Evolutionary conservation across 768 basidiomycete species (phyloP).

Genomic region (Tricholoma furcatifolium): DNA sequence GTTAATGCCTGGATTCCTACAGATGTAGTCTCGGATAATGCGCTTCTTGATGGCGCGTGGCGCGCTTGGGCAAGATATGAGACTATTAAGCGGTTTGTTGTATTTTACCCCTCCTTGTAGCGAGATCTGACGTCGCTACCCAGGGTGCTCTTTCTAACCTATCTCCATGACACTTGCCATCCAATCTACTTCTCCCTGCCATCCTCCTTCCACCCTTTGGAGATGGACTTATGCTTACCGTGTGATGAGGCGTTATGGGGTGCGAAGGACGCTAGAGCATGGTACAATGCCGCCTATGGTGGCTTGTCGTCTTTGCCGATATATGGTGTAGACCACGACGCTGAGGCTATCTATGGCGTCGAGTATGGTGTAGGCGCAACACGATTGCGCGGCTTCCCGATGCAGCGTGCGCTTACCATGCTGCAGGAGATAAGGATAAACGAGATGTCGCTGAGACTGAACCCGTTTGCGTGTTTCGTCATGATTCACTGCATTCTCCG

Average conservation of each 20-base stretch:
- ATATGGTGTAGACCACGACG: neutral
- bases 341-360: neutral
- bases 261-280: constrained; percentile 45
- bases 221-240: constrained; percentile 52
- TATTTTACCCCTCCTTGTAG: neutral
- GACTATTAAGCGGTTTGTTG: constrained; percentile 51
- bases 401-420: constrained; percentile 34
- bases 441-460: constrained; percentile 28
- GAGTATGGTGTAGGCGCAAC: constrained; percentile 30
- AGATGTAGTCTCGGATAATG: constrained; percentile 30
- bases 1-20: constrained; percentile 43
- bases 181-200: constrained; percentile 51
- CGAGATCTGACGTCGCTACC: constrained; percentile 12
- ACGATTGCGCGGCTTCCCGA: constrained; percentile 35
- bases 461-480: constrained; percentile 44
- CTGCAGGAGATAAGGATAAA: constrained; percentile 32
- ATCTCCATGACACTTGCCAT: constrained; percentile 57
- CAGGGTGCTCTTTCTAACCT: constrained; percentile 48
- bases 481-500: constrained; percentile 46
- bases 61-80: constrained; percentile 57
- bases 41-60: constrained; percentile 46
- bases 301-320: constrained; percentile 31
- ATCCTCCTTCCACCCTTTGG: constrained; percentile 44
- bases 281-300: constrained; percentile 39
- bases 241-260: constrained; percentile 57